A percentile compares a stretch with the other conserved stretches of the same genome.
phyloP scores from a whole-genome alignment of 129 eudicot species.

The Flaveria trinervia region DNA sequence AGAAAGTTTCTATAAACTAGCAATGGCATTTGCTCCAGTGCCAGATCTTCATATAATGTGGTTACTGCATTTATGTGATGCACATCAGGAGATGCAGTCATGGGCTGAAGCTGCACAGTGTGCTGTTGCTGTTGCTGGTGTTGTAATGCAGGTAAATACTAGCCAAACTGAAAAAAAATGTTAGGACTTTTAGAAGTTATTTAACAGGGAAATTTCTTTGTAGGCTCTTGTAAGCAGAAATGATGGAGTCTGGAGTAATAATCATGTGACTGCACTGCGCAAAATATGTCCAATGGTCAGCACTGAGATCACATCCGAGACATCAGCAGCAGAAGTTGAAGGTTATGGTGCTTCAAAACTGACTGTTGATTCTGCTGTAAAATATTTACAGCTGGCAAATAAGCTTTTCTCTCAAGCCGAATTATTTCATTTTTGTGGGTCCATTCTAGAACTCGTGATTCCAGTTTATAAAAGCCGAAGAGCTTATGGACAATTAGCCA shows the following conservation, averaged over 20 bases:
- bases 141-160: conserved; percentile 85
- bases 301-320: conserved; percentile 81
- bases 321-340: conserved; percentile 97
- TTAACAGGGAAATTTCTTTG: conserved; percentile 9
- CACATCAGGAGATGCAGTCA: conserved; percentile 99
- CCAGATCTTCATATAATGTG: conserved; percentile 99
- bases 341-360: conserved; percentile 99
- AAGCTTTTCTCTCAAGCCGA: conserved; percentile 98
- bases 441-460: conserved; percentile 88
- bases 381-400: conserved; percentile 93
- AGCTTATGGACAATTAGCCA: conserved; percentile 87
- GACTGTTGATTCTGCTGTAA: conserved; percentile 96
- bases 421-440: conserved; percentile 84
- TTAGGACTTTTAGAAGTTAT: background rate
- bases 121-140: conserved; percentile 99
- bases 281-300: conserved; percentile 98
- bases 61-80: conserved; percentile 94
- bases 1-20: conserved; percentile 94
- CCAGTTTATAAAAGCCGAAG: conserved; percentile 92
- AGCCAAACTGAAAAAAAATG: conserved; percentile 3
- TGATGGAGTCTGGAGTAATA: conserved; percentile 94
- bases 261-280: conserved; percentile 76
- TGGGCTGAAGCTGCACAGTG: conserved; percentile 99
- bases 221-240: conserved; percentile 96
- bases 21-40: conserved; percentile 98